phyloP scores from a whole-genome alignment of 2,329 filamentous ascomycete species.

The Aspergillus sp. region DNA sequence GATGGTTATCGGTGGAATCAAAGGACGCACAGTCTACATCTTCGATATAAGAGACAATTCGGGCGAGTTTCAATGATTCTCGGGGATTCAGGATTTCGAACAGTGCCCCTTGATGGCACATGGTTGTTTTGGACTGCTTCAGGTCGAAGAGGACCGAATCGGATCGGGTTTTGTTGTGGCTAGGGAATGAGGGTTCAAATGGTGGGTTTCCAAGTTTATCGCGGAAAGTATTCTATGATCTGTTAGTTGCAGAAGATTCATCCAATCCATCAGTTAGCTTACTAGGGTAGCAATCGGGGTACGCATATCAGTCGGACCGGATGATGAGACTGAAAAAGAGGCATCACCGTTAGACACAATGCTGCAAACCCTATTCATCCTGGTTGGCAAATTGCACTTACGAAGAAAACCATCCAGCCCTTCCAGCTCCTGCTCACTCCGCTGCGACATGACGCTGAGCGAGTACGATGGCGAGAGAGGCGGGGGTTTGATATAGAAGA shows the following conservation, averaged over 20 bases:
- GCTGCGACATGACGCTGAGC: conserved; percentile 23
- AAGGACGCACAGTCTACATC: conserved; percentile 24
- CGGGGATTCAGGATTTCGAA: conserved; percentile 37
- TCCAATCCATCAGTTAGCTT: background rate
- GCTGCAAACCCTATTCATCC: background rate
- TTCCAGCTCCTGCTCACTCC: conserved; percentile 25
- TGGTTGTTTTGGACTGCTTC: conserved; percentile 19
- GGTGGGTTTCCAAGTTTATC: conserved; percentile 19
- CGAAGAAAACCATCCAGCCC: conserved; percentile 16
- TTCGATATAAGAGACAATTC: conserved; percentile 33
- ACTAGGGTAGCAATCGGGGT: no score
- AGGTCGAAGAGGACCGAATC: conserved; percentile 23
- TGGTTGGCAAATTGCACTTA: conserved; percentile 4
- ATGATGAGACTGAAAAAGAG: no score
- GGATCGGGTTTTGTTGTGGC: conserved; percentile 15
- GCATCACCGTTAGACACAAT: background rate
- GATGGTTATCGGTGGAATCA: conserved; percentile 13
- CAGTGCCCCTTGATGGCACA: conserved; percentile 29
- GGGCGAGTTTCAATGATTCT: conserved; percentile 29
- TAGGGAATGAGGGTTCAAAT: conserved; percentile 13
- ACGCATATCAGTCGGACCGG: no score
- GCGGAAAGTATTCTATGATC: conserved; percentile 25
- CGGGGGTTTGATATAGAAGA: conserved; percentile 30
- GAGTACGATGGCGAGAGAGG: conserved; percentile 35
- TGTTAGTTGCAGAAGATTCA: background rate